A percentile compares a stretch with the other conserved stretches of the same genome.
Evolutionary conservation across 257 asterid genomes (phyloP).

Genomic region (Primulina eburnea): DNA sequence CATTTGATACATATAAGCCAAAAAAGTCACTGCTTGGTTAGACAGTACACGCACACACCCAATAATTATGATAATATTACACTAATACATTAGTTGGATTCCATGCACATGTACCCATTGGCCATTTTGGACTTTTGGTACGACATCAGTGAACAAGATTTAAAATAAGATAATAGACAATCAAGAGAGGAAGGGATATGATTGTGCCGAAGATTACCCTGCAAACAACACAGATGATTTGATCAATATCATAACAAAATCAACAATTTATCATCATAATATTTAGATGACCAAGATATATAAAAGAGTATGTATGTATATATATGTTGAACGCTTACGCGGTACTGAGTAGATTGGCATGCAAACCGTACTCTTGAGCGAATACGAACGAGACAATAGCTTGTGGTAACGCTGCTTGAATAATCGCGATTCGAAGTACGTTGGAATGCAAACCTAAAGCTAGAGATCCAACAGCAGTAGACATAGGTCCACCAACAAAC

Average conservation of each 20-base stretch:
- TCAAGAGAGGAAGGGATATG: conserved; percentile 45
- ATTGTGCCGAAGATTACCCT: conserved; percentile 57
- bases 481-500: conserved; percentile 54
- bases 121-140: not conserved
- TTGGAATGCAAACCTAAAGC: conserved; percentile 51
- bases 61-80: not conserved
- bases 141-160: conserved; percentile 26
- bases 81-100: not conserved
- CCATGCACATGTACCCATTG: not conserved
- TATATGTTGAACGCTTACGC: conserved; percentile 37
- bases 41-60: not conserved
- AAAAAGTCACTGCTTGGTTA: no score
- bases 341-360: conserved; percentile 51
- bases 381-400: conserved; percentile 47
- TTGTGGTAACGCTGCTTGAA: conserved; percentile 57
- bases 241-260: not conserved
- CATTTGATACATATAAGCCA: no score
- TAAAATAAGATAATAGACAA: conserved; percentile 36
- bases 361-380: conserved; percentile 57
- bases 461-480: conserved; percentile 44
- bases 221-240: conserved; percentile 17
- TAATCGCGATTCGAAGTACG: conserved; percentile 41
- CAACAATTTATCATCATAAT: not conserved
- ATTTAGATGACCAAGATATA: no score
- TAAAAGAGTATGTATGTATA: not conserved